Evolutionary conservation across 345 rosid genomes (phyloP), one percentile per base, ranked within the genome.

Genomic region (Carallia brachiata): DNA sequence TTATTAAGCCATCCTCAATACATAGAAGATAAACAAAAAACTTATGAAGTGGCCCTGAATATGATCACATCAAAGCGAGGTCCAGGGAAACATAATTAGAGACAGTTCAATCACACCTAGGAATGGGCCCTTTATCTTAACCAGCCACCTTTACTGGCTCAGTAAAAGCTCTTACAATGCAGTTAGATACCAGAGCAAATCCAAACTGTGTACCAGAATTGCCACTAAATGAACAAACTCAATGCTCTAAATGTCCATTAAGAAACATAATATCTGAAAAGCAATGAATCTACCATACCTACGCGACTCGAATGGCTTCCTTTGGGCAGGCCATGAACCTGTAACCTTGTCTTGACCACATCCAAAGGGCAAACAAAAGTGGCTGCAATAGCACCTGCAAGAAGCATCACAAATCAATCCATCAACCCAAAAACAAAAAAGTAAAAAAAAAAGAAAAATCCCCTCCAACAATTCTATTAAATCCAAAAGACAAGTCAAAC

Each of bases 271-370:
- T 10, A 61, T 17, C 7, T 56, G 5, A 72, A 58, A 50, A 6
- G 47, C 31, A 52, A 39, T 47, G 30, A 65, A 70, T 52, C 54
- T 27, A 31, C n/a, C 34, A 70, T 81, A 88, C 97, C 97, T 86
- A 75, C 78, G 56, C 78, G 86, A 72, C 84, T 87, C 4, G 90
- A 75, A 47, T 74, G 69, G 23, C 86, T 63, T 40, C 80, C 62
- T 73, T 80, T 69, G 7, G 97, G 97, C 75, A 90, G 84, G 66
- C 97, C 99, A 76, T 89, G 89, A 13, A 95, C 97, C 66, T 95
- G 99, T 66, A 95, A 71, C 69, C 99, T 81, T 23, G 99, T 90
- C 86, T 95, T 95, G 86, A 95, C 92, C 79, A 95, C 99, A 85
- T 95, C 97, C 81, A 95, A 87, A 31, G 99, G 97, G 54, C 97